Conservation (phyloP, 345 rosid genomes). For the Carallia brachiata region DNA sequence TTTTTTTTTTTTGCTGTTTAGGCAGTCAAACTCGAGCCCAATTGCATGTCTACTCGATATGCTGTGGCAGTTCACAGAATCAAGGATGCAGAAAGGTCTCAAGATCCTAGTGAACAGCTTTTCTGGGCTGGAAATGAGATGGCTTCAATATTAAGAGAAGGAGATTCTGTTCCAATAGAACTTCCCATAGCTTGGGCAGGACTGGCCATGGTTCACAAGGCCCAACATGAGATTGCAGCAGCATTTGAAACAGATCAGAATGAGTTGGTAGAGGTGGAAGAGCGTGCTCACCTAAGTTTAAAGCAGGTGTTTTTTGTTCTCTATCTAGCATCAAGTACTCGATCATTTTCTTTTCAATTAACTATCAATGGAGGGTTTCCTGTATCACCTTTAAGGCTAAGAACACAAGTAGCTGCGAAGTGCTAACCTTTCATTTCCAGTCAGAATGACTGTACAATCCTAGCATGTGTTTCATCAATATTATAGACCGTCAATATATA, state of each 20-base stretch:
- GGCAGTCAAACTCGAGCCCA: constrained; percentile 93
- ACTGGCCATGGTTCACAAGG: constrained; percentile 86
- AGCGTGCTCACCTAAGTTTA: constrained; percentile 68
- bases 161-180: constrained; percentile 74
- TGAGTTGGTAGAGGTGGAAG: constrained; percentile 67
- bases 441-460: too few relatives aligned
- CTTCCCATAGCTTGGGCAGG: constrained; percentile 90
- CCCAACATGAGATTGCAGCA: constrained; percentile 85
- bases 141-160: constrained; percentile 93
- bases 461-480: too few relatives aligned
- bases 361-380: too few relatives aligned
- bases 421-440: too few relatives aligned
- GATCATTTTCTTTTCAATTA: background rate
- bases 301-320: constrained; percentile 60
- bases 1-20: constrained; percentile 25
- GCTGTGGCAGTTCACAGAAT: constrained; percentile 86
- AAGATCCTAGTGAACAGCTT: constrained; percentile 83
- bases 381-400: too few relatives aligned
- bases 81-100: constrained; percentile 94
- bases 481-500: too few relatives aligned
- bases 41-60: constrained; percentile 91
- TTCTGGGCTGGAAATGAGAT: constrained; percentile 95
- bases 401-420: too few relatives aligned
- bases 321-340: background rate
- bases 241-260: constrained; percentile 62